phyloP scores from a whole-genome alignment of 331 rosid genomes.

The Saraca asoca region DNA sequence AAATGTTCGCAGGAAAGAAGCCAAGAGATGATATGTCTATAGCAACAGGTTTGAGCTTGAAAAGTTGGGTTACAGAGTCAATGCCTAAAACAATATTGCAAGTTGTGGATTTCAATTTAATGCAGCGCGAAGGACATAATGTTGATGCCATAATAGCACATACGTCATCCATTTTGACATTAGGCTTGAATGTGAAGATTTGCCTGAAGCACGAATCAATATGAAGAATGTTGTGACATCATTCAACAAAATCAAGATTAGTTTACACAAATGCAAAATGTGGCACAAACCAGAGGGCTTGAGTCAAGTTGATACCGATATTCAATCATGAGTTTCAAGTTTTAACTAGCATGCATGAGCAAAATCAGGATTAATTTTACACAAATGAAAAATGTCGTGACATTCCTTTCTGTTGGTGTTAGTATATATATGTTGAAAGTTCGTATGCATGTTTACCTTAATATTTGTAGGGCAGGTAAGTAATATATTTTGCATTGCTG shows the following conservation, averaged over 20 bases:
- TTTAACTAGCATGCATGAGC: no score
- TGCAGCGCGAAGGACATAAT: not conserved
- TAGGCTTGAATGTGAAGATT: not conserved
- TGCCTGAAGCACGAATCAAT: not conserved
- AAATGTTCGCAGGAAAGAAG: not conserved
- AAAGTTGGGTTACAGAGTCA: not conserved
- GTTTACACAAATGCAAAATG: no score
- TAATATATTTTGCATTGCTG: no score
- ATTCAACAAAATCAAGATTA: not conserved
- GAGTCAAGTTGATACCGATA: no score
- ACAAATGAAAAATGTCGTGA: no score
- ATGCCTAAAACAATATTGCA: not conserved
- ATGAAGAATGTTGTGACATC: not conserved
- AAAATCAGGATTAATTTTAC: no score
- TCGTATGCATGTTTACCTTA: no score
- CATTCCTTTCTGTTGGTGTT: no score
- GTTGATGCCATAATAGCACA: not conserved
- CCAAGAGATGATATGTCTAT: conserved; percentile 5
- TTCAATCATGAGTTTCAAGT: no score
- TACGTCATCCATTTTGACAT: not conserved
- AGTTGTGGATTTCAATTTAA: not conserved
- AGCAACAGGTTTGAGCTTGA: not conserved
- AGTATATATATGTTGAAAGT: no score
- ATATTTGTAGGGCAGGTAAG: no score
- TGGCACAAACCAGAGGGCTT: no score